Evolutionary conservation across 345 rosid species (phyloP).

Genomic region (Cardiospermum halicacabum): DNA sequence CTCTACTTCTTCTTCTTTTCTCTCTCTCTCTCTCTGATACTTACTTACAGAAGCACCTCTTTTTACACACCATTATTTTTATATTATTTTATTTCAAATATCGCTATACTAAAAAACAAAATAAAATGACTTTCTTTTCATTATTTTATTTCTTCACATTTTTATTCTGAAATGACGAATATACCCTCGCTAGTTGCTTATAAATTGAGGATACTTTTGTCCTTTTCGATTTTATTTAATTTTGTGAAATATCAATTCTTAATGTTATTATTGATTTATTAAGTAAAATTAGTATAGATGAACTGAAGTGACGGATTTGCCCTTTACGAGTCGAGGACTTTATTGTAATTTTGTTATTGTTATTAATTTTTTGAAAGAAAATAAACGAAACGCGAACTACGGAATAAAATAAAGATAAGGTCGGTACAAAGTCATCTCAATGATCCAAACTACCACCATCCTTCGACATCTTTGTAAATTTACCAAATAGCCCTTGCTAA

Average conservation of each 20-base stretch:
- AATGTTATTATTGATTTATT: background rate
- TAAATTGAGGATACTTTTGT: constrained; percentile 12
- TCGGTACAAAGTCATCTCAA: constrained; percentile 58
- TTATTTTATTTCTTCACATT: background rate
- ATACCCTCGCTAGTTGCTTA: constrained; percentile 7
- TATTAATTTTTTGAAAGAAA: too few relatives aligned
- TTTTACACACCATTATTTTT: constrained; percentile 28
- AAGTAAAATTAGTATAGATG: background rate
- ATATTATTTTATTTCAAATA: background rate
- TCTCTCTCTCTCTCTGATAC: constrained; percentile 21
- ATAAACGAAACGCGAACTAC: constrained; percentile 30
- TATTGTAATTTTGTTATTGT: constrained; percentile 38
- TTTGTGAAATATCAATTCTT: too few relatives aligned
- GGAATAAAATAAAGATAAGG: constrained; percentile 52
- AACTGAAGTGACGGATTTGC: constrained; percentile 14
- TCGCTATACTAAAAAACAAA: background rate
- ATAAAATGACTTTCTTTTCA: constrained; percentile 25
- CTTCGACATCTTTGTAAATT: constrained; percentile 4
- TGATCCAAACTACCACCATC: constrained; percentile 55
- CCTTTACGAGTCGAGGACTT: constrained; percentile 7
- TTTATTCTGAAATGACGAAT: constrained; percentile 11
- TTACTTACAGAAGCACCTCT: constrained; percentile 17
- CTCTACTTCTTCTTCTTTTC: background rate
- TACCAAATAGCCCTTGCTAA: constrained; percentile 27
- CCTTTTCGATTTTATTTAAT: background rate